phyloP scores from a whole-genome alignment of 2,329 filamentous ascomycete genomes.

The Arachnomyces sp. region DNA sequence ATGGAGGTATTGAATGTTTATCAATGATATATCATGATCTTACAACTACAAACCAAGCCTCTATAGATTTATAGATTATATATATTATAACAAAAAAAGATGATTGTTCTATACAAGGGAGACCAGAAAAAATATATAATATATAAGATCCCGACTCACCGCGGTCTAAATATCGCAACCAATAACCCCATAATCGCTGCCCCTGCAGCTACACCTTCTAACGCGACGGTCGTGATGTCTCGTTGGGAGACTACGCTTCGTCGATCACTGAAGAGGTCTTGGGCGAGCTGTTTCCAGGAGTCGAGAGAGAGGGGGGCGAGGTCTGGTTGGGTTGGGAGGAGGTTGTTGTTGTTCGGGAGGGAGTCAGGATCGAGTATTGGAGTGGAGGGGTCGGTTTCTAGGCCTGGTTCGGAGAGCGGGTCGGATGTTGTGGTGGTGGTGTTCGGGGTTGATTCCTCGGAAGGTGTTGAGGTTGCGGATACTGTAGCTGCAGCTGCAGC shows the following conservation, averaged over 20 bases:
- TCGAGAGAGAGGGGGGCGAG: conserved; percentile 23
- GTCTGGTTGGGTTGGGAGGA: conserved; percentile 18
- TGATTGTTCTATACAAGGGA: no score
- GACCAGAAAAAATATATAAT: no score
- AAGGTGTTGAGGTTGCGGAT: not conserved
- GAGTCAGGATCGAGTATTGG: not conserved
- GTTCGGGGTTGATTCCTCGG: no score
- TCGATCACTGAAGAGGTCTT: conserved; percentile 58
- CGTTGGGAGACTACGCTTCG: conserved; percentile 59
- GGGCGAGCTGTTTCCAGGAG: conserved; percentile 43
- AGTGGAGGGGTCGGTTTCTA: not conserved
- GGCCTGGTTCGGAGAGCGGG: not conserved
- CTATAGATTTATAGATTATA: no score
- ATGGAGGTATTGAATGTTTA: no score
- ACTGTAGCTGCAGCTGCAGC: conserved; percentile 5
- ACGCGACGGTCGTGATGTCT: conserved; percentile 61
- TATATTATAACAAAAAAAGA: no score
- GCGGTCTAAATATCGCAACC: conserved; percentile 44
- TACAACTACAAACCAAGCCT: no score
- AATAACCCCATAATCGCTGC: conserved; percentile 51
- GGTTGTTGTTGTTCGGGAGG: conserved; percentile 5
- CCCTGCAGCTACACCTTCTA: conserved; percentile 62
- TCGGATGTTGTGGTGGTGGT: not conserved
- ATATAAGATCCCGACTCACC: no score
- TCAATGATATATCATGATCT: no score